Evolutionary conservation across 805 yeast genomes (phyloP).

Genomic region (Candida succiphila): DNA sequence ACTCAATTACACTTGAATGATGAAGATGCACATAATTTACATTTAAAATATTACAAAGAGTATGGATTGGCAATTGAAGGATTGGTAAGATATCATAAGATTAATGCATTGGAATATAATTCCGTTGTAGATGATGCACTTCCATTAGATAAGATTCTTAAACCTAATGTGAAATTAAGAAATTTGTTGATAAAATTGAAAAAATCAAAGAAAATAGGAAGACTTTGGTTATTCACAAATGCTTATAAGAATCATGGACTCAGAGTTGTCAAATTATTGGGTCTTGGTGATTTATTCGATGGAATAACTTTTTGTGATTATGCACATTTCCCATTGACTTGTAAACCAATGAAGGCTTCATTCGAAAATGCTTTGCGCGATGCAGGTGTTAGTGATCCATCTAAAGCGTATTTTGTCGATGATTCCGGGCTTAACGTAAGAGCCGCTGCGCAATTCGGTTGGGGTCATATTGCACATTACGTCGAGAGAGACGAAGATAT

Average conservation of each 20-base stretch:
- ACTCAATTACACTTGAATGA: slow-evolving; percentile 49
- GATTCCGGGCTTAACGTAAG: slow-evolving; percentile 74
- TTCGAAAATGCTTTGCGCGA: slow-evolving; percentile 56
- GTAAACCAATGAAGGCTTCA: slow-evolving; percentile 79
- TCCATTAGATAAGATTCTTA: slow-evolving; percentile 71
- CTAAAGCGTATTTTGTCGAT: slow-evolving; percentile 68
- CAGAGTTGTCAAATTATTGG: slow-evolving; percentile 69
- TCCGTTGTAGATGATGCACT: slow-evolving; percentile 84
- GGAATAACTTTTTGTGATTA: slow-evolving; percentile 94
- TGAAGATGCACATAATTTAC: slow-evolving; percentile 66
- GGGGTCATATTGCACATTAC: slow-evolving; percentile 62
- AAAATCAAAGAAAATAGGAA: slow-evolving; percentile 41
- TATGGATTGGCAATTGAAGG: slow-evolving; percentile 96
- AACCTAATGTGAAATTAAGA: slow-evolving; percentile 49
- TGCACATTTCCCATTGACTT: slow-evolving; percentile 52
- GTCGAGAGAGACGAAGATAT: slow-evolving; percentile 60
- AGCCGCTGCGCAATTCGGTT: slow-evolving; percentile 65
- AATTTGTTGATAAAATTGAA: slow-evolving; percentile 37
- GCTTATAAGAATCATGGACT: slow-evolving; percentile 89
- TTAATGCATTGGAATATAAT: slow-evolving; percentile 86
- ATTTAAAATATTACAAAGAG: slow-evolving; percentile 65
- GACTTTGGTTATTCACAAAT: slow-evolving; percentile 88
- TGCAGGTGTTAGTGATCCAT: slow-evolving; percentile 44
- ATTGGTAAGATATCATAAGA: slow-evolving; percentile 54
- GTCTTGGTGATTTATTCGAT: slow-evolving; percentile 88